Evolutionary conservation across 108 stramenopile species (phyloP), one percentile per base, ranked within the genome.

Genomic region (Cyclotella choctawhatcheeana): DNA sequence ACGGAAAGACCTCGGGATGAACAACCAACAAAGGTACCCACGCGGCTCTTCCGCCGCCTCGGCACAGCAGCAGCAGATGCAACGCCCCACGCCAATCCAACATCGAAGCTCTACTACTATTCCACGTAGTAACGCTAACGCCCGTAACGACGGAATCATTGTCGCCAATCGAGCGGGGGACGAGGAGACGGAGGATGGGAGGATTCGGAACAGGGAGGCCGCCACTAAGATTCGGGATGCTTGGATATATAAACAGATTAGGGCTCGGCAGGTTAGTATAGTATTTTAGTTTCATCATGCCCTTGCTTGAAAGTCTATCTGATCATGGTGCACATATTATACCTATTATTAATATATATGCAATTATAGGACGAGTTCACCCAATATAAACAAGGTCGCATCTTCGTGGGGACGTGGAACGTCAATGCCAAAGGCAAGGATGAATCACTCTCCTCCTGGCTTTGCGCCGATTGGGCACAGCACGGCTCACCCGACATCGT

Each of bases 401-500:
- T 97, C 37, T 98, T 98, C 80, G 79, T 92, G 29, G 97, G 97
- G 21, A 99, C 98, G 5, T 99, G 97, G 97, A 99, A 99, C 67
- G 99, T 99, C 34, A 98, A 98, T 69, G 98, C 97, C 70, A 99
- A 99, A 75, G 94, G 96, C 31, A 86, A 93, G 17, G 92, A 93
- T 34, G 93, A 94, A 59, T 58, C 75, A 40, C 68, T 98, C n/a
- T 80, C 85, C 24, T 82, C 85, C 14, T 97, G 95, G 94, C 81
- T 98, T 12, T 92, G 88, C 60, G 81, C 80, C n/a, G 91, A 92
- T 67, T 92, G 91, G 93, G 64, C 73, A 20, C 59, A 69, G 37
- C 65, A 81, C 21, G 87, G 85, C 4, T 65, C 84, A 5, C 90
- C 97, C n/a, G 95, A 96, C 73, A 79, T 96, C 74, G 88, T 93